Evolutionary conservation across 2,329 filamentous ascomycete genomes (phyloP), one percentile per base, ranked within the genome.

Genomic region (Colletotrichum orbiculare): DNA sequence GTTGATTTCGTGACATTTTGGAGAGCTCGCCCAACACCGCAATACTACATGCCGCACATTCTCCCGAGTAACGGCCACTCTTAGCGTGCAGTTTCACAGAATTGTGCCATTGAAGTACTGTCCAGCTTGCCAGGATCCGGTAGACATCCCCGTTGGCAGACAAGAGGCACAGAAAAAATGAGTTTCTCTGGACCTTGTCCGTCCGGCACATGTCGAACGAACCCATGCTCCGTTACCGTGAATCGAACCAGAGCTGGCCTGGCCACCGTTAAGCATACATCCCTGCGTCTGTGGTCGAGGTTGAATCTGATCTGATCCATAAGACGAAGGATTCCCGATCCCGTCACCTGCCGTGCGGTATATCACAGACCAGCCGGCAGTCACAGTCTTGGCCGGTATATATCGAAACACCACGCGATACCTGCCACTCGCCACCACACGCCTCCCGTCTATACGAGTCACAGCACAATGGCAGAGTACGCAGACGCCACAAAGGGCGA

Each of bases 1-100:
- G 52, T 34, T 52, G 63, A 66, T 62, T 62, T 66, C 63, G 63
- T 59, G 63, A 62, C 60, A 39, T 39, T 34, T 15, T 33, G 35
- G 53, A 53, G 9, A 34, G 10, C 47, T 4, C 35, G 8, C 4
- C 25, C 4, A 25, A 25, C 25, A 25, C 25, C 3, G 25, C 25
- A 25, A 25, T 25, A 25, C 25, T 25, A 25, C 25, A 25, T 25
- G 25, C 25, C 25, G 25, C 25, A 25, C 4, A 25, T 25, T 25
- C 25, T 25, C 25, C 25, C 25, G 25, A 25, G 4, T 25, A 25
- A 25, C 25, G 25, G 25, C 25, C 25, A 25, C 25, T 25, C 25
- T 25, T 25, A 4, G 25, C 25, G 25, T 25, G 25, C 25, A 25
- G 25, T 4, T 25, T 25, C 25, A 25, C 25, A 25, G 25, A 25